Evolutionary conservation across 2,329 filamentous ascomycete species (phyloP).

Genomic region (Hypomyces rosellus): DNA sequence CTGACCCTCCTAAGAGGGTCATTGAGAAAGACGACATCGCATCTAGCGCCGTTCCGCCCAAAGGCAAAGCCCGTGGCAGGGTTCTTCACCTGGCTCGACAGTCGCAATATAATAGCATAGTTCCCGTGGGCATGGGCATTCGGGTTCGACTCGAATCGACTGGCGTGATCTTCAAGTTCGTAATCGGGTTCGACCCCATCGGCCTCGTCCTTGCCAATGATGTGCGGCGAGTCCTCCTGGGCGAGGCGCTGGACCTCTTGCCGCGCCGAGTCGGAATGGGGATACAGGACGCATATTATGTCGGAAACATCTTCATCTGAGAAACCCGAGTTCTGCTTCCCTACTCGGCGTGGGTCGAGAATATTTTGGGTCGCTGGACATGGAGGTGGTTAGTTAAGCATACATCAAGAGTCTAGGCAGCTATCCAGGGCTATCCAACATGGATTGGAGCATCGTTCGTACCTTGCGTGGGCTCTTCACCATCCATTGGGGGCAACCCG

Average conservation of each 20-base stretch:
- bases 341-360: slow-evolving; percentile 72
- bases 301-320: slow-evolving; percentile 78
- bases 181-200: slow-evolving; percentile 48
- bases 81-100: slow-evolving; percentile 68
- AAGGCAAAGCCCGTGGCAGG: slow-evolving; percentile 73
- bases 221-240: slow-evolving; percentile 40
- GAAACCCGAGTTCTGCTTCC: slow-evolving; percentile 76
- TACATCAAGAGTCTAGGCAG: not conserved
- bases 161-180: slow-evolving; percentile 43
- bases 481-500: slow-evolving; percentile 36
- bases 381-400: not conserved
- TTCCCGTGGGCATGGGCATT: slow-evolving; percentile 36
- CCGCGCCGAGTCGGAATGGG: slow-evolving; percentile 66
- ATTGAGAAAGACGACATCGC: slow-evolving; percentile 64
- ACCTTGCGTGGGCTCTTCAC: slow-evolving; percentile 40
- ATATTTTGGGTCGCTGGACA: slow-evolving; percentile 32
- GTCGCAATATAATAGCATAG: slow-evolving; percentile 70
- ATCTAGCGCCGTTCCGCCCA: slow-evolving; percentile 65
- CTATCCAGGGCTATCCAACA: too few species aligned
- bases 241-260: slow-evolving; percentile 56
- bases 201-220: slow-evolving; percentile 44
- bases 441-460: slow-evolving; percentile 5
- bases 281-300: slow-evolving; percentile 83
- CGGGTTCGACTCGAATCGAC: slow-evolving; percentile 38
- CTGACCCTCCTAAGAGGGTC: slow-evolving; percentile 71